These are phyloP conservation scores for Trypanosoma theileri DNA, from an alignment of 208 protist species.

Conservation along the genomic window DNA sequence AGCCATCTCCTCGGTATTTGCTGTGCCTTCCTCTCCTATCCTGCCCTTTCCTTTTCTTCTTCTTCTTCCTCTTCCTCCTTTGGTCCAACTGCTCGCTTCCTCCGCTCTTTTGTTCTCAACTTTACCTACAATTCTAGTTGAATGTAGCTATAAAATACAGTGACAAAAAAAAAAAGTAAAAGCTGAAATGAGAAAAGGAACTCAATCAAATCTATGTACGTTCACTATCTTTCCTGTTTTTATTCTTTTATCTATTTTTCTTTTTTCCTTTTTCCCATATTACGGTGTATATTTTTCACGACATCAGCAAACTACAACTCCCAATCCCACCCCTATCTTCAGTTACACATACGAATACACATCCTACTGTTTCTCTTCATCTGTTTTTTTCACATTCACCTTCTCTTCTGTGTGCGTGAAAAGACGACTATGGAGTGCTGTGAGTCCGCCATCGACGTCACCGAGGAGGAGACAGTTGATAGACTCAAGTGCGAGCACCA, in stretches of 20 bases:
- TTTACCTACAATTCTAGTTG: neutral
- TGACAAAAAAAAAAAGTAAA: neutral
- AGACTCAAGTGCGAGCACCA: neutral
- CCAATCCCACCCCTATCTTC: no score
- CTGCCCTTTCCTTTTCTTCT: neutral
- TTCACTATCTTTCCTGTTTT: no score
- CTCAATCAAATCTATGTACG: no score
- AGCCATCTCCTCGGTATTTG: neutral
- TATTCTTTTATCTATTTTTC: no score
- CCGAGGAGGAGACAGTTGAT: conserved; percentile 14
- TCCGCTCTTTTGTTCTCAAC: neutral
- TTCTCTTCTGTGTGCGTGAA: neutral
- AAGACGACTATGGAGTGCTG: conserved; percentile 5
- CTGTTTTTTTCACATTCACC: neutral
- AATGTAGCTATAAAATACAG: neutral
- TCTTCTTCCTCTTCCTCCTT: neutral
- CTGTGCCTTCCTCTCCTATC: no score
- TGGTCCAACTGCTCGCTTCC: neutral
- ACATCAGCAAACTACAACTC: no score
- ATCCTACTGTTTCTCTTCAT: neutral
- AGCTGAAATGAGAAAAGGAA: no score
- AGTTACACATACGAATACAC: no score
- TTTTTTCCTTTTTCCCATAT: no score
- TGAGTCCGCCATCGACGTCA: neutral
- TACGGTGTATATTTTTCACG: no score